These are phyloP conservation scores for Lentinula edodes DNA, from an alignment of 768 basidiomycete species.

Conservation along the genomic window DNA sequence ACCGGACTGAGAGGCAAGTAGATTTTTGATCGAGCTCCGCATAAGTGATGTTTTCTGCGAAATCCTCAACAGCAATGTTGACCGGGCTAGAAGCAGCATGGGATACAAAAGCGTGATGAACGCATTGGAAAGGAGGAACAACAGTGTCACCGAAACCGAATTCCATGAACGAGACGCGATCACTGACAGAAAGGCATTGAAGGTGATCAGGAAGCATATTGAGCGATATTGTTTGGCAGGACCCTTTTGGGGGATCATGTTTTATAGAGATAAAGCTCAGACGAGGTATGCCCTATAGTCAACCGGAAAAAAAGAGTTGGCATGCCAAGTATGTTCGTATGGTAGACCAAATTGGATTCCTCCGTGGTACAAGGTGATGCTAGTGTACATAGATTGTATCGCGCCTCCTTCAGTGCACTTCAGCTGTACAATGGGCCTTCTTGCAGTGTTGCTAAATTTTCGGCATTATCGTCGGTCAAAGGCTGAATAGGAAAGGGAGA, in stretches of 20 bases:
- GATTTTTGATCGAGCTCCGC: conserved; percentile 42
- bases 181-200: conserved; percentile 30
- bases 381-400: neutral
- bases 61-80: conserved; percentile 45
- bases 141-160: conserved; percentile 37
- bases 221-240: conserved; percentile 1
- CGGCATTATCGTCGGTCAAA: neutral
- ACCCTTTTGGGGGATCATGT: neutral
- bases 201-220: conserved; percentile 8
- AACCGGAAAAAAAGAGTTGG: neutral
- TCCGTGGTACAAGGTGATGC: neutral
- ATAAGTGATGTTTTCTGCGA: conserved; percentile 43
- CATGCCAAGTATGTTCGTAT: neutral
- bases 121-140: conserved; percentile 36
- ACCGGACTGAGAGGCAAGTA: conserved; percentile 38
- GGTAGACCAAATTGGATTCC: neutral
- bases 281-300: neutral
- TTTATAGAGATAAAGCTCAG: neutral
- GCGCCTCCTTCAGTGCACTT: neutral
- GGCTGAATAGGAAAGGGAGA: neutral
- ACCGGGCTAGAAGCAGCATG: conserved; percentile 37
- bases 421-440: neutral
- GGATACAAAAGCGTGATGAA: conserved; percentile 52
- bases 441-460: neutral
- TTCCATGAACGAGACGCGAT: conserved; percentile 36